These are phyloP conservation scores for Ophiostoma sp. DNA, from an alignment of 2,329 filamentous ascomycete species.

Conservation along the genomic window DNA sequence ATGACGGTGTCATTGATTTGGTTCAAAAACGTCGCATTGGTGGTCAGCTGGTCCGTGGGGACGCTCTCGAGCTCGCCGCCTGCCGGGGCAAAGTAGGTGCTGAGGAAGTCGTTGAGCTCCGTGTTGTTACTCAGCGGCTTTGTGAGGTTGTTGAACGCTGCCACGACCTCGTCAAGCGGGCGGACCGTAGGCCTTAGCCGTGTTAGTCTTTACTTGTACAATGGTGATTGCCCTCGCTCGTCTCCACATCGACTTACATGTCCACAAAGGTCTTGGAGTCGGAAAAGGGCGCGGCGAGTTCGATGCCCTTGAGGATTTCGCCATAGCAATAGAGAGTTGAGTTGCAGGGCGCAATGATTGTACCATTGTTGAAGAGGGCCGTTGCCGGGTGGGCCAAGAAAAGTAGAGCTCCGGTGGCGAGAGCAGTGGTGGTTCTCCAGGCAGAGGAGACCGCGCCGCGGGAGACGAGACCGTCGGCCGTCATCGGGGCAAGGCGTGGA, in stretches of 20 bases:
- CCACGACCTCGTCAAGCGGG: slow-evolving; percentile 60
- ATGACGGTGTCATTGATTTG: slow-evolving; percentile 59
- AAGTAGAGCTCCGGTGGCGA: slow-evolving; percentile 29
- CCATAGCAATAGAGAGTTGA: slow-evolving; percentile 68
- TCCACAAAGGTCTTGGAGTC: slow-evolving; percentile 74
- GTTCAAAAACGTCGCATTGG: slow-evolving; percentile 59
- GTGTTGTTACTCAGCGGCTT: slow-evolving; percentile 65
- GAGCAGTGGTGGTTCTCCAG: slow-evolving; percentile 30
- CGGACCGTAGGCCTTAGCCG: slow-evolving; percentile 58
- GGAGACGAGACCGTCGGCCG: slow-evolving; percentile 12
- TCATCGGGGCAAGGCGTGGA: slow-evolving; percentile 13
- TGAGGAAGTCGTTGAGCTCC: slow-evolving; percentile 61
- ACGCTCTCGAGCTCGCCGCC: slow-evolving; percentile 63
- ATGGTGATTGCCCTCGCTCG: background rate
- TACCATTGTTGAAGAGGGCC: slow-evolving; percentile 61
- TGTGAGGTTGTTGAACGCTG: slow-evolving; percentile 58
- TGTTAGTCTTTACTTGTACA: background rate
- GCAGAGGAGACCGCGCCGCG: slow-evolving; percentile 5
- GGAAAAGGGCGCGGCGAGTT: slow-evolving; percentile 62
- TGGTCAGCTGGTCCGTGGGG: slow-evolving; percentile 51
- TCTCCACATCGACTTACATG: slow-evolving; percentile 48
- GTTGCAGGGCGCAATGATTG: slow-evolving; percentile 63
- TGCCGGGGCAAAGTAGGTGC: slow-evolving; percentile 62
- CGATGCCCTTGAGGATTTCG: slow-evolving; percentile 61
- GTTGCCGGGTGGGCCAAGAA: slow-evolving; percentile 33